Evolutionary conservation across 2,329 filamentous ascomycete species (phyloP), one percentile per base, ranked within the genome.

Genomic region (Monilinia aucupariae): DNA sequence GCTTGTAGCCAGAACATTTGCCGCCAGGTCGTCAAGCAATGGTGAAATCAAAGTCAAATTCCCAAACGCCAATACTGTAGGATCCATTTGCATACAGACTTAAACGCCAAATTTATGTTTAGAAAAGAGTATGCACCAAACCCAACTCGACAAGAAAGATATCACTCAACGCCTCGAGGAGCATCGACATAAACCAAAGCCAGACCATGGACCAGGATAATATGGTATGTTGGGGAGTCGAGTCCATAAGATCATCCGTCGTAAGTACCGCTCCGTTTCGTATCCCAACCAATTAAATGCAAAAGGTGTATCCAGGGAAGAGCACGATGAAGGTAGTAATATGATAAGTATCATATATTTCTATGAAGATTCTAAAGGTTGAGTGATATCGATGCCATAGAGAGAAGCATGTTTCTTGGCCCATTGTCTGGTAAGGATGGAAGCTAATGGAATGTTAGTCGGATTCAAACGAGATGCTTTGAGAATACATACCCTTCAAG

Each of bases 371-470:
- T 75, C 72, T 52, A 75, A 69, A 27, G 73, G 71, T 52, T 70
- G 63, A 50, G 69, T 70, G 49, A 70, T 67, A 64, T 74, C 73
- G 59, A 88, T 80, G 65, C 81, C 82, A 65, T 86, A 85, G 59
- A 79, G 73, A 34, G 75, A 71, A 4, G 84, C 84, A 70, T 90
- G 89, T 76, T 88, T 89, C 82, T 96, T 97, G 64, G 92, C 91
- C 94, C 94, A 99, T 73, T 90, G 86, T 71, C 93, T 90, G 43
- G 92, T 90, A 66, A 96, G 82, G 71, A 97, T 92, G 32, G 93
- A 97, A 71, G 92, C 92, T 96, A 45, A 6, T 60, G 65, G 54
- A 12, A 43, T 48, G 60, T 68, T 61, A 64, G 74, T 74, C 15
- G 5, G 15, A 8, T 27, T 32, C 22, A 22, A 32, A 13, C 52